Evolutionary conservation across 495 filamentous ascomycete species (phyloP), one percentile per base, ranked within the genome.

Genomic region (Ramalina peruviana): DNA sequence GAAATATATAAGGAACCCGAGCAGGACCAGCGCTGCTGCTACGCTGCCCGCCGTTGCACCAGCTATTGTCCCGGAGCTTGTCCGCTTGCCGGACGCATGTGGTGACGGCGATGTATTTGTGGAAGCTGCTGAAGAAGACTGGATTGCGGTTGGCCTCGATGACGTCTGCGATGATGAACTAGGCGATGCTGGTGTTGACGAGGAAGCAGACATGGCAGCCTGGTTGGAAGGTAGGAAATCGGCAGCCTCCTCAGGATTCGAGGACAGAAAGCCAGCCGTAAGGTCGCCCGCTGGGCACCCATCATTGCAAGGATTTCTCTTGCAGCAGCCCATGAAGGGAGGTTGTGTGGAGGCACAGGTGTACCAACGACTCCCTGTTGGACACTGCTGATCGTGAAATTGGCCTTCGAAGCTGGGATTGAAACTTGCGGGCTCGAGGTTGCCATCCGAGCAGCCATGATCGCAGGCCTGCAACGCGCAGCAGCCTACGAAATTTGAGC

Each of bases 401-500:
- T 44, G 12, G 30, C 43, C 38, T 26, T 48, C 50, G 37, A 50
- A 10, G 9, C 30, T 49, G 42, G 48, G 2, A 44, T 60, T 52
- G 46, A 55, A 60, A 27, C 56, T 57, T 23, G 60, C 60, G 7
- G 53, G 40, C 49, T 56, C 49, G 13, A 60, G 17, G 9, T 56
- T 39, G 43, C 54, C 44, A 13, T 56, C 38, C 21, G 54, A 49
- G 40, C 53, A 53, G 48, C 49, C 52, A 45, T 61, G 53, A 26
- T 16, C 43, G 51, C 61, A 63, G 16, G 58, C 56, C 23, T 63
- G 58, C 17, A 45, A 50, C 16, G 50, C 48, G 51, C 61, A 63
- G 57, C 61, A 63, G 51, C 61, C 61, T 11, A 63, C 58, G 46
- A 63, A 63, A 41, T 50, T 49, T 6, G 61, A 53, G 43, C 36